Base-by-base conservation (phyloP, 345 rosid genomes). In the Turritis glabra region DNA sequence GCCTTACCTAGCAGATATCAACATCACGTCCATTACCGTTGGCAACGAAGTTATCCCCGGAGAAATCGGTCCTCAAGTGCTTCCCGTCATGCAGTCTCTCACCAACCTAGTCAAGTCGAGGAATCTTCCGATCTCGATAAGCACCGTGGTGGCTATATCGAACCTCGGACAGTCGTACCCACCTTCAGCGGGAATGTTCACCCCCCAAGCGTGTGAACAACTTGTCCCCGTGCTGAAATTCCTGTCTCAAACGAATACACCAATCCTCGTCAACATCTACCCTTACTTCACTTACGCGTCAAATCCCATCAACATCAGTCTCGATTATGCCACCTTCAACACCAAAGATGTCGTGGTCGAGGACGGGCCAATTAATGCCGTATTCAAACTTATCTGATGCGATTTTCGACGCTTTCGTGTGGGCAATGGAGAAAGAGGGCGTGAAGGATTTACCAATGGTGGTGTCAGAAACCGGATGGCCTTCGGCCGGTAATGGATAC, bases 41-140 rank as follows among this genome's bases (percentile, higher is more conserved):
- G 90, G 89, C 2, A 86, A 88, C 25, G 83, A 82, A 76, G 75
- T 69, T 19, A 77, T 84, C 25, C 84, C 83, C 0, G 81, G 84
- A 8, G 27, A 17, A 0, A 27, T 68, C 12, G 79, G 72, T 3
- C 8, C 79, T 15, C 33, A 62, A 0, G 74, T 79, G 8, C 35
- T 61, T 3, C 72, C 69, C 0, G 84, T 82, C 17, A 68, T 86
- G 69, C 21, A 10, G 0, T 80, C 82, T 59, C 41, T 81, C 2
- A 44, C 19, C 0, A 51, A 62, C 1, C 77, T 82, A 3, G 57
- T 81, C 2, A 2, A 7, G 4, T 51, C 65, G 1, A 23, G 59
- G 15, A 71, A 52, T 22, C 72, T 79, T 2, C 37, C 44, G 0
- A 67, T 76, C 29, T 46, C 1, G 18, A 77, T 84, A n/a, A 76